Percentiles rank a stretch among this genome's conserved stretches.
phyloP scores from a whole-genome alignment of 2,329 filamentous ascomycete genomes.

The Geosmithia flava region DNA sequence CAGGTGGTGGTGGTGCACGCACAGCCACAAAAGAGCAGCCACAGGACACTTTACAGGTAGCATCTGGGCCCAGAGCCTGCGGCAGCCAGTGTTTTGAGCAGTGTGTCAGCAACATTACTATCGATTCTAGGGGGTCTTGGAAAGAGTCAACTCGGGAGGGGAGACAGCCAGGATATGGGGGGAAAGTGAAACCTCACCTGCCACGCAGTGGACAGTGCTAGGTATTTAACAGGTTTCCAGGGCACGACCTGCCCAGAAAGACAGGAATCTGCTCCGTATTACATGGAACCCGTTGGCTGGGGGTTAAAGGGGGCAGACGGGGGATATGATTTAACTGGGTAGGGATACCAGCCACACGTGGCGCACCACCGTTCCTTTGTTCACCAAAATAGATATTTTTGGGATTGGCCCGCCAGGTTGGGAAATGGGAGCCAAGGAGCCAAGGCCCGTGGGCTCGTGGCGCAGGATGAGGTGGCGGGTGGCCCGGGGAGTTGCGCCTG shows the following conservation, averaged over 20 bases:
- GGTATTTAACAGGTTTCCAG: not conserved
- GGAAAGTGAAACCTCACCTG: not conserved
- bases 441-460: not conserved
- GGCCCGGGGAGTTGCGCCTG: not conserved
- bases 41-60: no score
- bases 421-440: not conserved
- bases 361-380: not conserved
- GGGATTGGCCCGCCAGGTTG: not conserved
- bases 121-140: no score
- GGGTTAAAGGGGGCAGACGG: not conserved
- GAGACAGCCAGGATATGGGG: no score
- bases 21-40: not conserved
- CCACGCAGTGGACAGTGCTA: not conserved
- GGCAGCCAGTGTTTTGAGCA: not conserved
- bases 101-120: not conserved
- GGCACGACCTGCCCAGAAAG: not conserved
- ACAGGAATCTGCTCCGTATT: not conserved
- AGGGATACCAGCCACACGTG: not conserved
- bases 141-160: no score
- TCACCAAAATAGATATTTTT: not conserved
- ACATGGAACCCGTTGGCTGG: not conserved
- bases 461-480: not conserved
- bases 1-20: not conserved
- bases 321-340: not conserved
- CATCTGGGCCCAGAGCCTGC: not conserved